A percentile compares a stretch with the other conserved stretches of the same genome.
Conservation (phyloP, 2,329 filamentous ascomycete genomes). For the Aureobasidium sp. region DNA sequence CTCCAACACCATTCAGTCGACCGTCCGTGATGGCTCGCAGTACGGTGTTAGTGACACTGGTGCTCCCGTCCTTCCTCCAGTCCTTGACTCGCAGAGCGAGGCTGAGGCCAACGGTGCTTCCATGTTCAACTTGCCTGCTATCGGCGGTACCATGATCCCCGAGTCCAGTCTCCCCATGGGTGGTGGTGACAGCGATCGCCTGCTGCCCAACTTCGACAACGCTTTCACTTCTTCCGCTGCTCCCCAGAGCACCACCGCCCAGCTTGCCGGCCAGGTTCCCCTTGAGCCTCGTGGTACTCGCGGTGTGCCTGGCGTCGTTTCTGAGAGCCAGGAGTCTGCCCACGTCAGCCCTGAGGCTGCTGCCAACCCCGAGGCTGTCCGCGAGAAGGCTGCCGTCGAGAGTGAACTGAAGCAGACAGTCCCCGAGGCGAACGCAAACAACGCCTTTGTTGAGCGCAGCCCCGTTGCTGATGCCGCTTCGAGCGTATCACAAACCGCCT, state of each 20-base stretch:
- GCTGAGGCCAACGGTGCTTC: constrained; percentile 29
- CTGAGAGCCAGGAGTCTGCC: constrained; percentile 62
- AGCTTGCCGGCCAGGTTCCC: constrained; percentile 37
- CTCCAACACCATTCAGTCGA: constrained; percentile 60
- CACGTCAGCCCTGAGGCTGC: constrained; percentile 55
- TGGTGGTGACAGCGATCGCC: constrained; percentile 18
- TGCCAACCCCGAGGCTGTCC: constrained; percentile 54
- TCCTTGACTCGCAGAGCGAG: constrained; percentile 36
- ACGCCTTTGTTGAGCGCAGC: constrained; percentile 18
- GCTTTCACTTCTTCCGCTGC: constrained; percentile 34
- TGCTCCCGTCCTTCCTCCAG: constrained; percentile 36
- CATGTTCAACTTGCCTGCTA: constrained; percentile 37
- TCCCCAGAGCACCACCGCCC: constrained; percentile 36
- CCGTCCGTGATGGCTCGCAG: constrained; percentile 63
- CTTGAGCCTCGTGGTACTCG: constrained; percentile 29
- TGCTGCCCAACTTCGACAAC: constrained; percentile 27
- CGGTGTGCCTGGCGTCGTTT: constrained; percentile 53
- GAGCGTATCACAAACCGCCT: not conserved
- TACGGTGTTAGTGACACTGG: constrained; percentile 70
- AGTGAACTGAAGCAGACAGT: constrained; percentile 61
- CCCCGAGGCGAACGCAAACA: constrained; percentile 22
- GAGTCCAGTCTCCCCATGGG: constrained; percentile 73
- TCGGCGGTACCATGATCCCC: constrained; percentile 61
- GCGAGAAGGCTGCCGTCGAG: constrained; percentile 64
- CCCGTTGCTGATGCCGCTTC: not conserved